These are phyloP conservation scores for Dissoconium aciculare DNA, from an alignment of 2,329 filamentous ascomycete species.

Conservation along the genomic window DNA sequence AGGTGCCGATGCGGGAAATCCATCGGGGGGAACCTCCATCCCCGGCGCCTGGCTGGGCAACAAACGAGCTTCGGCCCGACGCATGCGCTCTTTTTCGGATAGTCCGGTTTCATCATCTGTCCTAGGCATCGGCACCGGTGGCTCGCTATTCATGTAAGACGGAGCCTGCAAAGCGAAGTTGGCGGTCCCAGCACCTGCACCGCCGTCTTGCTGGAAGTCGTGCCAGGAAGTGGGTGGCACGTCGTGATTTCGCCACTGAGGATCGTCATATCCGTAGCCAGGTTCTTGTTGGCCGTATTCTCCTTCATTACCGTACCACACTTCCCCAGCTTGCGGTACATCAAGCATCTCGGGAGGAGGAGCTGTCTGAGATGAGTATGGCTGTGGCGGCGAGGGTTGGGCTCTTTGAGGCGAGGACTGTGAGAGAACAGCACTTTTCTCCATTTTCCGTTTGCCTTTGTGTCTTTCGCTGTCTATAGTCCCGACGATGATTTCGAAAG, in stretches of 20 bases:
- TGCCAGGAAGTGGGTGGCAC: constrained; percentile 7
- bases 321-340: constrained; percentile 5
- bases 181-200: constrained; percentile 9
- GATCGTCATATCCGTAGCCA: constrained; percentile 4
- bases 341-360: constrained; percentile 1
- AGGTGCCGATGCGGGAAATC: constrained; percentile 23
- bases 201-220: constrained; percentile 1
- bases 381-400: constrained; percentile 1
- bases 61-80: constrained; percentile 61
- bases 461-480: constrained; percentile 58
- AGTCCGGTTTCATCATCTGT: constrained; percentile 45
- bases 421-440: too few species aligned
- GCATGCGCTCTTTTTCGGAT: constrained; percentile 69
- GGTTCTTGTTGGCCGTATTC: constrained; percentile 5
- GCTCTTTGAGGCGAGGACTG: too few species aligned
- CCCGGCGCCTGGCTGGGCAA: constrained; percentile 64
- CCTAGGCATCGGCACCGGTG: constrained; percentile 36
- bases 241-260: constrained; percentile 3
- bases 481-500: constrained; percentile 77
- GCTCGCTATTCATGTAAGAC: constrained; percentile 8
- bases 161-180: constrained; percentile 6
- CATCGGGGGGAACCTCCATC: constrained; percentile 17
- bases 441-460: constrained; percentile 34
- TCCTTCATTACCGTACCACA: constrained; percentile 14
- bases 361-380: not conserved